phyloP scores from a whole-genome alignment of 2,329 filamentous ascomycete genomes.

The Reticulascus tulasneorum region DNA sequence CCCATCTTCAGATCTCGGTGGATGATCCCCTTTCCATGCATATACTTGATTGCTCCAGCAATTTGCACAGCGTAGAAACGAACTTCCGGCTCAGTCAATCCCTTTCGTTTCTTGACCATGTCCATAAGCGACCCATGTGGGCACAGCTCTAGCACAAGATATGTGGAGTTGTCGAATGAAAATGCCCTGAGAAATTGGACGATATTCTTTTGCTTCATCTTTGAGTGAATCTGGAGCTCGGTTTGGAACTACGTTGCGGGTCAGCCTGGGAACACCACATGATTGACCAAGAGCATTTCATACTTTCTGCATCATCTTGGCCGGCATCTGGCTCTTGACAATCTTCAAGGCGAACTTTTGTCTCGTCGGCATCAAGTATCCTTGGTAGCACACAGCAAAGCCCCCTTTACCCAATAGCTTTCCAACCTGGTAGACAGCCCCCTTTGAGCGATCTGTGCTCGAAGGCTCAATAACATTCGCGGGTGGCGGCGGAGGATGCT shows the following conservation, averaged over 20 bases:
- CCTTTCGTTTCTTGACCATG: constrained; percentile 90
- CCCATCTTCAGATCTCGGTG: constrained; percentile 97
- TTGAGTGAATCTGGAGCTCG: constrained; percentile 96
- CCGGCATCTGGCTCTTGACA: constrained; percentile 76
- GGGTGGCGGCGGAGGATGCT: constrained; percentile 63
- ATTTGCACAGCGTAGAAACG: constrained; percentile 92
- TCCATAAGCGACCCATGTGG: constrained; percentile 96
- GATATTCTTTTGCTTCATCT: constrained; percentile 93
- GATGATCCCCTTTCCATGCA: constrained; percentile 93
- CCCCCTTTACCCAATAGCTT: constrained; percentile 75
- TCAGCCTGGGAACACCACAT: constrained; percentile 1
- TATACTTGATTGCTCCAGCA: constrained; percentile 94
- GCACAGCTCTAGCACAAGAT: constrained; percentile 90
- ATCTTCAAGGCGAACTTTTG: constrained; percentile 75
- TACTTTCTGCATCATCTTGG: constrained; percentile 82
- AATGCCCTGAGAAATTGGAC: constrained; percentile 95
- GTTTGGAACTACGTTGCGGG: constrained; percentile 55
- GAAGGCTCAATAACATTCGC: constrained; percentile 57
- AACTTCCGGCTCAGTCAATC: constrained; percentile 88
- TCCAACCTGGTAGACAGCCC: constrained; percentile 69
- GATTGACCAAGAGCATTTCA: constrained; percentile 7
- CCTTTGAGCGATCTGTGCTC: constrained; percentile 64
- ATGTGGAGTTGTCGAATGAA: constrained; percentile 82
- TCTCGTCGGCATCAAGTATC: constrained; percentile 61
- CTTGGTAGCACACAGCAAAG: constrained; percentile 78